Percentiles rank a stretch among this genome's conserved stretches.
phyloP scores from a whole-genome alignment of 2,329 filamentous ascomycete species.

The Pseudonectria foliicola region DNA sequence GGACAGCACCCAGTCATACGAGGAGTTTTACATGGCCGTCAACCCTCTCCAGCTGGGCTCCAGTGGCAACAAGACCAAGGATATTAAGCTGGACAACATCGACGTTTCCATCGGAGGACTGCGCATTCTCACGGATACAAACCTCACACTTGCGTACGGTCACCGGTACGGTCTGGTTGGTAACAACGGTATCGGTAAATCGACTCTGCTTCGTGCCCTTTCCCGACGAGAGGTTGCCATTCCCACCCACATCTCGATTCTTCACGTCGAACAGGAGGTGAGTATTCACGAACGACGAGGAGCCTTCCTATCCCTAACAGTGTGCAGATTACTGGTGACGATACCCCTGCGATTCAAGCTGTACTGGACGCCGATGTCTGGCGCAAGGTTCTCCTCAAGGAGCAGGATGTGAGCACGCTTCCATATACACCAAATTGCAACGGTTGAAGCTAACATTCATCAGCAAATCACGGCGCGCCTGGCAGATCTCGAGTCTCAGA shows the following conservation, averaged over 20 bases:
- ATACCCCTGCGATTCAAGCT: constrained; percentile 89
- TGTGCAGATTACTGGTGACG: constrained; percentile 77
- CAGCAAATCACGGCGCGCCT: constrained; percentile 73
- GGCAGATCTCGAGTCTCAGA: constrained; percentile 67
- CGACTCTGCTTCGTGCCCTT: constrained; percentile 85
- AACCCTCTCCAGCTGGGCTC: constrained; percentile 86
- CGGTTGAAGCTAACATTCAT: constrained; percentile 21
- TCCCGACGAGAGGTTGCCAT: constrained; percentile 91
- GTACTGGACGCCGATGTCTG: constrained; percentile 97
- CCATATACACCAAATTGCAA: constrained; percentile 3
- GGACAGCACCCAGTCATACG: constrained; percentile 82
- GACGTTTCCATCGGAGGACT: constrained; percentile 87
- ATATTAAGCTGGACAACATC: constrained; percentile 95
- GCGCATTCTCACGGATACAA: constrained; percentile 86
- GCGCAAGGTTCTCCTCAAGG: constrained; percentile 87
- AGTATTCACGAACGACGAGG: constrained; percentile 10
- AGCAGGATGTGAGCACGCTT: constrained; percentile 63
- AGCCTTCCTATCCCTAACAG: constrained; percentile 7
- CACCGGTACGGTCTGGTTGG: constrained; percentile 94
- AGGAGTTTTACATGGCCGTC: constrained; percentile 99
- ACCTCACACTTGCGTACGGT: constrained; percentile 82
- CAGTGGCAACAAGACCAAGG: constrained; percentile 83
- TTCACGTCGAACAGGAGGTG: constrained; percentile 97
- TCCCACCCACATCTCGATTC: constrained; percentile 95
- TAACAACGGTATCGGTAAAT: constrained; percentile 98